Base-by-base conservation (phyloP, 257 asterid genomes). In the Solanum infundibuliforme region DNA sequence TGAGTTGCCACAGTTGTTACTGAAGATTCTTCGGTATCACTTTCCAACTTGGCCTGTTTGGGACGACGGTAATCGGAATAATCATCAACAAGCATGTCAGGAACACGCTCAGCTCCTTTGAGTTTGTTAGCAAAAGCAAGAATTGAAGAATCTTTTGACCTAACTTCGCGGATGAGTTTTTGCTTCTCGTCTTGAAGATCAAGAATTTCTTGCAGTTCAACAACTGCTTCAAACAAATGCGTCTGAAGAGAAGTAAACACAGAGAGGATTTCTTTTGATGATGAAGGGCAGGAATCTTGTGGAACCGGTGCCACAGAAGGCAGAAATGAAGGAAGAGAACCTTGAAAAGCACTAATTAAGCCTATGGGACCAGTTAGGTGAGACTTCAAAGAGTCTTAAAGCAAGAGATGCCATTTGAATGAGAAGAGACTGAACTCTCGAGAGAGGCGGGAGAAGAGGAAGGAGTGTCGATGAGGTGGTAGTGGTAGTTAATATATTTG, bases 371-470 rank as follows among this genome's bases (percentile, higher is more conserved):
- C 95, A 93, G 87, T 93, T 94, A 83, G 98, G 97, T 2, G 98
- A 95, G 84, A 95, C 98, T 73, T 97, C 98, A 46, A 95, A 97
- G 83, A 95, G 94, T 89, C 90, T 95, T 3, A 98, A 92, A 87
- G 96, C 92, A 23, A 95, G 96, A 87, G 96, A 92, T 5, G 99
- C 95, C 98, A 97, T 97, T 90, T 95, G 98, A 69, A 91, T 88
- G 83, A 97, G 95, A 88, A 95, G 95, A 65, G 98, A 90, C 46
- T 93, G 98, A 72, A 98, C 99, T 90, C 99, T 90, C 7, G 98
- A 95, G 85, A 97, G 95, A 55, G 99, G 99, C 1, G 98, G 98
- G 66, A 97, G 94, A 72, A 95, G 98, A 83, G 99, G 97, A 36
- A 97, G 98, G 86, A 97, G 98, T 0, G 94, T 86, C 25, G 96